phyloP scores from a whole-genome alignment of 2,329 filamentous ascomycete species.

The Chaetomiaceae sp. region DNA sequence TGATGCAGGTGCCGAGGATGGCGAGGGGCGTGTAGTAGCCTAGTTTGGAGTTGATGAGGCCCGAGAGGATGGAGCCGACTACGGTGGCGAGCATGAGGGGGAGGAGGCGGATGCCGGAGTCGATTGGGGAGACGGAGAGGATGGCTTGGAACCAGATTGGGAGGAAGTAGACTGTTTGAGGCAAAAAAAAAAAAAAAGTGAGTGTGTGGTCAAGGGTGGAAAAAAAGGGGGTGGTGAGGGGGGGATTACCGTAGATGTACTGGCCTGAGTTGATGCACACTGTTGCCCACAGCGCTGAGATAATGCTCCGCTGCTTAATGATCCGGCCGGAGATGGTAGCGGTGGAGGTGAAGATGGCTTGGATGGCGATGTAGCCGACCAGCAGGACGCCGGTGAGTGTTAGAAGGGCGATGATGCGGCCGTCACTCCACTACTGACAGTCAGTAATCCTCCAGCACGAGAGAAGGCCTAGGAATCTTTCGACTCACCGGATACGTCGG shows the following conservation, averaged over 20 bases:
- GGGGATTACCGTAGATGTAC: slow-evolving; percentile 7
- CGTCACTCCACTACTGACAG: slow-evolving; percentile 36
- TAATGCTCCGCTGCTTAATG: slow-evolving; percentile 37
- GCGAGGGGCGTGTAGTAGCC: slow-evolving; percentile 24
- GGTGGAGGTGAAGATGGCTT: slow-evolving; percentile 30
- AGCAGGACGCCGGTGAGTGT: slow-evolving; percentile 25
- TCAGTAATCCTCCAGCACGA: not conserved
- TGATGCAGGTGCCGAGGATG: slow-evolving; percentile 24
- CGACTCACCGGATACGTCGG: slow-evolving; percentile 15
- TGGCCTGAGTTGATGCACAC: slow-evolving; percentile 31
- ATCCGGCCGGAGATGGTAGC: slow-evolving; percentile 43
- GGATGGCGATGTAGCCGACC: slow-evolving; percentile 32
- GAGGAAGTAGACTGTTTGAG: slow-evolving; percentile 38
- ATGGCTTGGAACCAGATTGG: slow-evolving; percentile 39
- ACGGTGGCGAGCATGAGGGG: slow-evolving; percentile 20
- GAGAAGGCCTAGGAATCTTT: not conserved
- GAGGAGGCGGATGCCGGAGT: slow-evolving; percentile 21
- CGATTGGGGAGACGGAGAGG: slow-evolving; percentile 22
- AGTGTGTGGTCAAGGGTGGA: not conserved
- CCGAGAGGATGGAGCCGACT: slow-evolving; percentile 13
- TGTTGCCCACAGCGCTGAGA: slow-evolving; percentile 32
- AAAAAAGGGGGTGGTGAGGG: no score
- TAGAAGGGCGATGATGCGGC: slow-evolving; percentile 40
- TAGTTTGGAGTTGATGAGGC: slow-evolving; percentile 14
- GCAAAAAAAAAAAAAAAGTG: no score